Evolutionary conservation across 73 alveolate species (phyloP), one percentile per base, ranked within the genome.

Genomic region (Paramecium octaurelia): DNA sequence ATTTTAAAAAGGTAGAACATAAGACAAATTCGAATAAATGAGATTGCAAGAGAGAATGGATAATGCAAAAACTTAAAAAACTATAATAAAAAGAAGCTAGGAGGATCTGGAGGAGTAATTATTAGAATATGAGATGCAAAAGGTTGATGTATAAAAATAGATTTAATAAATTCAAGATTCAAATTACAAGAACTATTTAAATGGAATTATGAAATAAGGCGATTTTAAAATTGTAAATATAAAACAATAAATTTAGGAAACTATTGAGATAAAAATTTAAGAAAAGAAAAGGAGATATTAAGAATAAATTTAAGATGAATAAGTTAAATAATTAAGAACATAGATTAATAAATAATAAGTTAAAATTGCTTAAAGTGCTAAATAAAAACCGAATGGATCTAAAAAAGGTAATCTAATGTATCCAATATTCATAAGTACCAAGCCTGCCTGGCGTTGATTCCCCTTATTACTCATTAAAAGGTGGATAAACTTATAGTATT

Each of bases 401-500:
- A 75, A 75, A 40, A 75, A 75, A 36, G 29, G 59, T 75, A 21
- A 4, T 3, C 20, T 24, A 11, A 73, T 8, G 18, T 4, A 12
- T 34, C 7, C 2, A 24, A 75, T 31, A 40, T 44, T 44, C 5
- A 1, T 54, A 16, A 34, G 60, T 75, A 21, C 88, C 88, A 11
- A 31, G 38, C 29, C n/a, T 75, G 18, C 88, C 88, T 34, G 88
- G 88, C 4, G 88, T 75, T 1, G 88, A 75, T 75, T 75, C 88
- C 12, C 88, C 88, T 36, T 75, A 36, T 20, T 21, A 29, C 7
- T 40, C 36, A 14, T 68, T 54, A 68, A 16, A 29, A 34, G 85
- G 85, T 29, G 48, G 85, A 3, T 68, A 75, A 31, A 21, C 88
- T 36, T 75, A 75, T 75, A 20, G 29, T 12, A 31, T 31, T 31